A percentile compares a stretch with the other conserved stretches of the same genome.
phyloP scores from a whole-genome alignment of 345 rosid species.

The Eucalyptus dawsonii region DNA sequence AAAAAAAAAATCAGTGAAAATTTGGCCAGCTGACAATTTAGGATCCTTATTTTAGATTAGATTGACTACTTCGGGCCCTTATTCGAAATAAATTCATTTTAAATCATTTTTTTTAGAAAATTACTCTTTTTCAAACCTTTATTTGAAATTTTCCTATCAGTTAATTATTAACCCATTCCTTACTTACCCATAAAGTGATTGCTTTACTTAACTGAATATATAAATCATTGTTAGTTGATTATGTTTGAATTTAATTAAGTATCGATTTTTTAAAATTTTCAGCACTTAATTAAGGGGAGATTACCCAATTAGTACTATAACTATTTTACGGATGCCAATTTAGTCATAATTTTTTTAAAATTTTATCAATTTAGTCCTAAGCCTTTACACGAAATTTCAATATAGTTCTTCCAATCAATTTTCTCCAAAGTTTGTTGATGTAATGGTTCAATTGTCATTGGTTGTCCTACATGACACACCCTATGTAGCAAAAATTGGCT shows the following conservation, averaged over 20 bases:
- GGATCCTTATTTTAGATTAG: neutral
- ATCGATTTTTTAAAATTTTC: neutral
- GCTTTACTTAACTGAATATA: neutral
- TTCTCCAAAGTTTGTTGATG: accelerated
- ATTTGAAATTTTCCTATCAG: too few species aligned
- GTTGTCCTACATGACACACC: accelerated
- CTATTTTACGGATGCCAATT: neutral
- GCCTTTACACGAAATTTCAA: neutral
- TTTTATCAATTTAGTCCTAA: neutral
- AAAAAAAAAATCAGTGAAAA: too few species aligned
- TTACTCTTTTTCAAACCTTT: neutral
- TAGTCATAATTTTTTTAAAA: too few species aligned
- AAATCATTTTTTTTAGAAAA: neutral
- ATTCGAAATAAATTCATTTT: too few species aligned
- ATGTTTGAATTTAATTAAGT: neutral
- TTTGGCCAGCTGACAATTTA: too few species aligned
- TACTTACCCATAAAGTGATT: neutral
- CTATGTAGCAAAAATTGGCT: neutral
- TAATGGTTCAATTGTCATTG: accelerated
- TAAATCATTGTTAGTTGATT: neutral
- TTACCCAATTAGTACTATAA: neutral
- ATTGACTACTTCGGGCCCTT: accelerated
- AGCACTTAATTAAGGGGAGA: neutral
- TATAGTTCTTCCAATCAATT: too few species aligned
- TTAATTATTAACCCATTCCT: neutral